Evolutionary conservation across 2,329 filamentous ascomycete species (phyloP).

Genomic region (Epichloe gansuensis): DNA sequence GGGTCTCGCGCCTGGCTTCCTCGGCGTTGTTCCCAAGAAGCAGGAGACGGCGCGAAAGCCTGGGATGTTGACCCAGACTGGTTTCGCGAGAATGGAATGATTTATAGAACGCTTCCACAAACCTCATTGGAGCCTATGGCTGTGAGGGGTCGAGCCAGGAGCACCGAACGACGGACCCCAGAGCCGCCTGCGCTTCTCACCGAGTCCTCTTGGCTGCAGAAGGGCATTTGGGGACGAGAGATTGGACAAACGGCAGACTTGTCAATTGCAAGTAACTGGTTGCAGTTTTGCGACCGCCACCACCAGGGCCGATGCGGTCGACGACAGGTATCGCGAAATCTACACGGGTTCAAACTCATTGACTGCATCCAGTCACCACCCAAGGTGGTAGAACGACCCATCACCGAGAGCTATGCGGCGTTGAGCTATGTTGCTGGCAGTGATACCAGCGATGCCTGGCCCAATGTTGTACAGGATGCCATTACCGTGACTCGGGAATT

Average conservation of each 20-base stretch:
- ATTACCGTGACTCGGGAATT: slow-evolving; percentile 19
- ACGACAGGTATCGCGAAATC: slow-evolving; percentile 12
- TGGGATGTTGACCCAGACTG: slow-evolving; percentile 21
- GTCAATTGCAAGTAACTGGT: slow-evolving; percentile 19
- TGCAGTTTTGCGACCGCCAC: slow-evolving; percentile 22
- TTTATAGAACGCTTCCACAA: slow-evolving; percentile 20
- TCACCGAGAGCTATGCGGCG: slow-evolving; percentile 19
- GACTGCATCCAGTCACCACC: slow-evolving; percentile 23
- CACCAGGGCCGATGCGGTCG: slow-evolving; percentile 22
- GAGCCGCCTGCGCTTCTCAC: slow-evolving; percentile 6
- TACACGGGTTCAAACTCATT: slow-evolving; percentile 21
- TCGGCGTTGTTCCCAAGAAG: slow-evolving; percentile 22
- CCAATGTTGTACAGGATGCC: slow-evolving; percentile 20
- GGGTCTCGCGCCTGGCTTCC: slow-evolving; percentile 19
- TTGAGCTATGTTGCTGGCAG: slow-evolving; percentile 25
- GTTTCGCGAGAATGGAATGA: slow-evolving; percentile 23
- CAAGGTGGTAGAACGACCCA: slow-evolving; percentile 15
- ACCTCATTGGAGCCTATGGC: slow-evolving; percentile 10
- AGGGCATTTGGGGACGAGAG: slow-evolving; percentile 23
- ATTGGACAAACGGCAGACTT: slow-evolving; percentile 19
- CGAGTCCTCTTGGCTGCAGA: slow-evolving; percentile 15
- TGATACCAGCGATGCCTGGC: slow-evolving; percentile 16
- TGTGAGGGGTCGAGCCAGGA: slow-evolving; percentile 9
- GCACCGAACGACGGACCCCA: slow-evolving; percentile 2
- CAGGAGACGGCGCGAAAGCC: slow-evolving; percentile 15